Conservation (phyloP, 2,329 filamentous ascomycete species). For the Ilyonectria mors-panacis region DNA sequence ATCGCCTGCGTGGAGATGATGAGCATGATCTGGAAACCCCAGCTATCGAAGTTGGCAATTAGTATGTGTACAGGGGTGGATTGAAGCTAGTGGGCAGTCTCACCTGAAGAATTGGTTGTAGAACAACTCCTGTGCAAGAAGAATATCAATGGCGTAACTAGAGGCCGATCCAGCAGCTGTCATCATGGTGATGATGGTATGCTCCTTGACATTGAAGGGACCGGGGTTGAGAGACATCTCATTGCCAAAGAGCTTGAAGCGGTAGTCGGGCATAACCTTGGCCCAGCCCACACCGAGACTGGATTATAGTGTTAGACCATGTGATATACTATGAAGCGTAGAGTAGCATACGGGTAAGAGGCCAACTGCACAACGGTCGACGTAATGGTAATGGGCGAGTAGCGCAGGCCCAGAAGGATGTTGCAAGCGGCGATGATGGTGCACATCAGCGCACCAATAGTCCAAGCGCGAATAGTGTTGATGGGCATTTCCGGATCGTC, state of each 20-base stretch:
- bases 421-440: conserved; percentile 73
- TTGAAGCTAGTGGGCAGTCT: background rate
- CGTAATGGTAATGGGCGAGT: conserved; percentile 71
- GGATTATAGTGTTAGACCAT: background rate
- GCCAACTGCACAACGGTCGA: conserved; percentile 75
- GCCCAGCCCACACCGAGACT: conserved; percentile 67
- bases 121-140: conserved; percentile 66
- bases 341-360: conserved; percentile 63
- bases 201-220: conserved; percentile 75
- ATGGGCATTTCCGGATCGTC: conserved; percentile 64
- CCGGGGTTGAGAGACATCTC: conserved; percentile 71
- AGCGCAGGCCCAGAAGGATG: conserved; percentile 72
- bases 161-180: conserved; percentile 71
- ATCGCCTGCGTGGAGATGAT: conserved; percentile 69
- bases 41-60: conserved; percentile 47
- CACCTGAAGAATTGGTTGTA: conserved; percentile 66
- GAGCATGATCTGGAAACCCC: conserved; percentile 68
- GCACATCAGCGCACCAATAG: conserved; percentile 72
- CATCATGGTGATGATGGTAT: conserved; percentile 74
- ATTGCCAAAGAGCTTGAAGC: conserved; percentile 65
- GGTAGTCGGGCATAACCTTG: conserved; percentile 66
- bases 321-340: background rate
- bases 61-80: background rate
- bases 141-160: conserved; percentile 68
- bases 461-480: conserved; percentile 76